phyloP scores from a whole-genome alignment of 345 rosid genomes.

The Populus tremula region DNA sequence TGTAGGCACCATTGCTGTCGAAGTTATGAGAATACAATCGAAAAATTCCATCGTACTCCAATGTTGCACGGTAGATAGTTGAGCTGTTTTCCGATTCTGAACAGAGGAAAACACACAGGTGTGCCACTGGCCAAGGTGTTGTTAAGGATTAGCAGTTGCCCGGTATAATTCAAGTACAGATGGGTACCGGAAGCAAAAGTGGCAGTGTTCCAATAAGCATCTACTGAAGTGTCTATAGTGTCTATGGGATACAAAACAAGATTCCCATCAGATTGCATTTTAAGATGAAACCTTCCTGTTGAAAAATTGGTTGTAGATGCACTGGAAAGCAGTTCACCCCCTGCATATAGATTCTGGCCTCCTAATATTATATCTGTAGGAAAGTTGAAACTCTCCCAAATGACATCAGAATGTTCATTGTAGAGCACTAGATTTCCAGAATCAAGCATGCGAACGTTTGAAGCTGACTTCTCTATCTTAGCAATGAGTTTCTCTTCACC shows the following conservation, averaged over 20 bases:
- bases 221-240: neutral
- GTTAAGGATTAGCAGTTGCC: neutral
- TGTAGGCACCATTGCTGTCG: no score
- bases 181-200: neutral
- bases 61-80: constrained; percentile 15
- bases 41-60: neutral
- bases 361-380: constrained; percentile 15
- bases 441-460: no score
- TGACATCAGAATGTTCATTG: neutral
- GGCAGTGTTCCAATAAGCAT: neutral
- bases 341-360: neutral
- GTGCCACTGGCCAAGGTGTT: no score
- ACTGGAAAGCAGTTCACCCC: neutral
- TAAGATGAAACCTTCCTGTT: neutral
- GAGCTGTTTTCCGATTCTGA: neutral
- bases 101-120: neutral
- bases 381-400: constrained; percentile 9
- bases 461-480: no score
- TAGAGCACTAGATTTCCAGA: constrained; percentile 3
- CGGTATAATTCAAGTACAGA: neutral
- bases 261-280: neutral
- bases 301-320: neutral
- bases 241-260: neutral
- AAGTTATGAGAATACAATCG: no score
- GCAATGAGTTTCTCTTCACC: no score